Evolutionary conservation across 306 rosid genomes (phyloP), one percentile per base, ranked within the genome.

Genomic region (Lotus japonicus): DNA sequence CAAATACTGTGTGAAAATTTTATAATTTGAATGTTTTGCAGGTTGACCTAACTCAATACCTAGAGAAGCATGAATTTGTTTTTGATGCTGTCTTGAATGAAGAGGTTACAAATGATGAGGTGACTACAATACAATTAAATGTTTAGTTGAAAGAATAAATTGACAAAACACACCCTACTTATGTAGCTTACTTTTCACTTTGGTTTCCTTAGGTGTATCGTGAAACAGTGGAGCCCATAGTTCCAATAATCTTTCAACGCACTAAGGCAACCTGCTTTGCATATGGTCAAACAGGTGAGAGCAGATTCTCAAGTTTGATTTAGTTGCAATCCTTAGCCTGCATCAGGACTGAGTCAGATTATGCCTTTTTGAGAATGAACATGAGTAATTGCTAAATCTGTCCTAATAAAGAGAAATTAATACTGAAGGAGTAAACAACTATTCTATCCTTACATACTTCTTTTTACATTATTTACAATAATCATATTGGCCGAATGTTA

Each of bases 221-320:
- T 72, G 96, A 91, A 80, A 91, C 97, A 9, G 97, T 91, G 79
- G 94, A 91, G 80, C 97, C 97, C 73, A 91, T 91, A 75, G 94
- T 91, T 79, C 97, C 97, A 19, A 84, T 91, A 54, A 91, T 91
- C 56, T 91, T 91, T 74, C 91, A 91, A 70, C 88, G 97, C 41
- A 91, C 97, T 7, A 91, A 91, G 76, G 97, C 96, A 33, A 91
- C 97, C 36, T 91, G 97, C 83, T 91, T 91, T 78, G 97, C 97
- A 11, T 91, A 91, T 73, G 97, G 97, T 5, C 97, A 91, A 87
- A 91, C 97, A 78, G 97, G 97, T 88, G 75, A 69, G 64, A 28
- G 18, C 73, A 48, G 59, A 50, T 56, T 66, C 53, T 51, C 38
- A 54, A 58, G 45, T 70, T 68, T 63, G 56, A 64, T 61, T 21